Conservation (phyloP, 1,139 yeast species). For the Diutina pseudorugosa region DNA sequence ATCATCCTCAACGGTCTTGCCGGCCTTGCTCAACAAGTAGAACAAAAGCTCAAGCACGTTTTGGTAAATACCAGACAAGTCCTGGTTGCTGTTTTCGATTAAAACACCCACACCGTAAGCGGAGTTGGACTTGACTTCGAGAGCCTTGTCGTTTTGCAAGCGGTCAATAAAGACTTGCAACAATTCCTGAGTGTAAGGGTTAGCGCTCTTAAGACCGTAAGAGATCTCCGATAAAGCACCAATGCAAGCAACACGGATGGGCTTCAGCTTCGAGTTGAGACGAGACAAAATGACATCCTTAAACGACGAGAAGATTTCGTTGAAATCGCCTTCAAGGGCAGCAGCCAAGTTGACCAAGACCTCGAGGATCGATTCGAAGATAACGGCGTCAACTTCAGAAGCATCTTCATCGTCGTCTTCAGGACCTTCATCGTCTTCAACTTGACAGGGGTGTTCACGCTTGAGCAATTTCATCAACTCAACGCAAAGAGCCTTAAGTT, state of each 20-base stretch:
- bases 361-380: conserved; percentile 79
- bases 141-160: conserved; percentile 63
- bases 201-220: conserved; percentile 55
- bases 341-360: conserved; percentile 66
- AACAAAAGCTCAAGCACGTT: conserved; percentile 66
- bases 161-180: conserved; percentile 58
- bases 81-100: conserved; percentile 46
- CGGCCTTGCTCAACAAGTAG: conserved; percentile 60
- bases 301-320: conserved; percentile 59
- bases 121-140: conserved; percentile 89
- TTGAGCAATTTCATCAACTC: conserved; percentile 62
- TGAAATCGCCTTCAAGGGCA: conserved; percentile 67
- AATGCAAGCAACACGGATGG: conserved; percentile 71
- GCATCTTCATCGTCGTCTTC: conserved; percentile 51
- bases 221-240: conserved; percentile 90
- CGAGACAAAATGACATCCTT: conserved; percentile 53
- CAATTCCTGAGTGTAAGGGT: conserved; percentile 60
- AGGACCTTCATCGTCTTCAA: conserved; percentile 32
- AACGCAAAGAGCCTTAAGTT: conserved; percentile 55
- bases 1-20: conserved; percentile 39
- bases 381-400: conserved; percentile 78
- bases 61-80: conserved; percentile 53
- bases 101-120: conserved; percentile 92
- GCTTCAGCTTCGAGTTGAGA: conserved; percentile 52
- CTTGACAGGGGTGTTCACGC: conserved; percentile 77